These are phyloP conservation scores for Tothia fuscella DNA, from an alignment of 2,329 filamentous ascomycete genomes.

Conservation along the genomic window DNA sequence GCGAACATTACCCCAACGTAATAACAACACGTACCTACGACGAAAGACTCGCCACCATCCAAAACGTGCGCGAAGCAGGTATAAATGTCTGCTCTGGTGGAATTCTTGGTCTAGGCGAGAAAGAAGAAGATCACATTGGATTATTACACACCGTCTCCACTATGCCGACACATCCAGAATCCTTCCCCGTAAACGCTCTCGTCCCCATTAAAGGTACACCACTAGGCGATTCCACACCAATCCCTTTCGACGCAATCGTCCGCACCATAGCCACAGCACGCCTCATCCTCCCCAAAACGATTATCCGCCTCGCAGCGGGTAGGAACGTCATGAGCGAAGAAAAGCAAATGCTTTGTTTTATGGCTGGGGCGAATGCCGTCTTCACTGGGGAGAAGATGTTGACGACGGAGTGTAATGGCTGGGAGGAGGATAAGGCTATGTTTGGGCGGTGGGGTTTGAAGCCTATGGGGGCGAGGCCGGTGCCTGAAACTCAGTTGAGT, in stretches of 20 bases:
- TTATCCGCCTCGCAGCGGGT: slow-evolving; percentile 77
- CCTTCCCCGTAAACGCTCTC: slow-evolving; percentile 81
- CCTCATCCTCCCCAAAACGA: slow-evolving; percentile 71
- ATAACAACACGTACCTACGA: slow-evolving; percentile 83
- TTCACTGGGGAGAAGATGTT: slow-evolving; percentile 95
- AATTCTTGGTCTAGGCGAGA: slow-evolving; percentile 76
- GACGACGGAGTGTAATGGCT: slow-evolving; percentile 82
- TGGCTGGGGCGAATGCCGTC: slow-evolving; percentile 85
- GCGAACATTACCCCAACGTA: slow-evolving; percentile 77
- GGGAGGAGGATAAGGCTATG: slow-evolving; percentile 78
- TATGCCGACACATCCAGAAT: slow-evolving; percentile 72
- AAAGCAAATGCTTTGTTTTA: slow-evolving; percentile 80
- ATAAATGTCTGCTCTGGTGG: slow-evolving; percentile 86
- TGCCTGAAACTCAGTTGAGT: slow-evolving; percentile 4
- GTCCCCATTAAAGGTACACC: slow-evolving; percentile 88
- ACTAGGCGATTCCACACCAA: slow-evolving; percentile 58
- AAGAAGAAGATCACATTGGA: slow-evolving; percentile 65
- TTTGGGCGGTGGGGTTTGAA: slow-evolving; percentile 72
- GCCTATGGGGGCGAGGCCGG: slow-evolving; percentile 46
- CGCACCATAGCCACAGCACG: slow-evolving; percentile 76
- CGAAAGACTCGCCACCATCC: slow-evolving; percentile 68
- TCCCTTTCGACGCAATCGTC: slow-evolving; percentile 67
- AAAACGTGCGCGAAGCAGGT: slow-evolving; percentile 71
- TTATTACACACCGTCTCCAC: slow-evolving; percentile 73
- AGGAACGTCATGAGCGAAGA: slow-evolving; percentile 76